Evolutionary conservation across 805 yeast species (phyloP).

Genomic region (Candida taoyuanica): DNA sequence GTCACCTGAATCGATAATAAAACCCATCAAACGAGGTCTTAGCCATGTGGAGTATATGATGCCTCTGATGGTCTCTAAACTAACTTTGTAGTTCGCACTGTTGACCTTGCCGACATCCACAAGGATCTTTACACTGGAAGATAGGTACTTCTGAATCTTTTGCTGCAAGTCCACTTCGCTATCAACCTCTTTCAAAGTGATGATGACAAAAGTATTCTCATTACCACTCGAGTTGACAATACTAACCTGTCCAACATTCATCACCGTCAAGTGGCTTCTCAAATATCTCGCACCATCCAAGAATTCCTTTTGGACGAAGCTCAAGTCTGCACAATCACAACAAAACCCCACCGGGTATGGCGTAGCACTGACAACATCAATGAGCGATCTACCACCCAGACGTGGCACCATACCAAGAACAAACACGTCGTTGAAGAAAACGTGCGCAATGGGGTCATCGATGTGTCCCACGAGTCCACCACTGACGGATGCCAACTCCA

Average conservation of each 20-base stretch:
- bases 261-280: conserved; percentile 8
- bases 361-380: conserved; percentile 7
- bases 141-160: too few species aligned
- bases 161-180: background rate
- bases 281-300: conserved; percentile 1
- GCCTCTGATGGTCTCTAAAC: conserved; percentile 1
- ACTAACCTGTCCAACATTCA: conserved; percentile 12
- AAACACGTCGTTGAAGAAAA: conserved; percentile 15
- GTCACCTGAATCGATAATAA: conserved; percentile 15
- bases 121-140: conserved; percentile 4
- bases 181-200: conserved; percentile 1
- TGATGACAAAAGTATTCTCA: conserved; percentile 3
- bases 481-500: background rate
- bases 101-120: conserved; percentile 5
- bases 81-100: conserved; percentile 2
- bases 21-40: conserved; percentile 5
- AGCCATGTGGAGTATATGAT: background rate
- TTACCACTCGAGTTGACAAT: conserved; percentile 8
- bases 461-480: conserved; percentile 5
- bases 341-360: conserved; percentile 5
- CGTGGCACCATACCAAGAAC: conserved; percentile 5
- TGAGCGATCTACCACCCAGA: conserved; percentile 1
- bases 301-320: background rate
- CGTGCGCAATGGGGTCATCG: conserved; percentile 11
- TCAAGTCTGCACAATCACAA: background rate